Conservation (phyloP, 2,329 filamentous ascomycete genomes). For the Leptographium lundbergii region DNA sequence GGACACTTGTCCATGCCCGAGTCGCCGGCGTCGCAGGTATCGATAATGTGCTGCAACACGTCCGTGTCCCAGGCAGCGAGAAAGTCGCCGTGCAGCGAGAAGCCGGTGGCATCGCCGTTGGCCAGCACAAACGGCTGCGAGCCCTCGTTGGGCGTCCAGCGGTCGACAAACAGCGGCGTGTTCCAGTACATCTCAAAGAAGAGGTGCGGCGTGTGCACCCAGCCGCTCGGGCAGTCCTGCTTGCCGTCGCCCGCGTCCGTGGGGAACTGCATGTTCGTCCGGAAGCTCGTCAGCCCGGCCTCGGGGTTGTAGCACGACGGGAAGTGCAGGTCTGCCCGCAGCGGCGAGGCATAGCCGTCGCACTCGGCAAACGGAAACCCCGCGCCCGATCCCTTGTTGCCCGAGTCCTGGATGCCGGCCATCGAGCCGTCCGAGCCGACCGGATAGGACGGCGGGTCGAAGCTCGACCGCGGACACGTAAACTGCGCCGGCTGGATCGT, state of each 20-base stretch:
- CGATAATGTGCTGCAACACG: slow-evolving; percentile 52
- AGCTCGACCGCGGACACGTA: slow-evolving; percentile 44
- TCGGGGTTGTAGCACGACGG: slow-evolving; percentile 61
- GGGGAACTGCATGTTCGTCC: slow-evolving; percentile 57
- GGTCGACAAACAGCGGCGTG: slow-evolving; percentile 36
- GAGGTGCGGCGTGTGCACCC: slow-evolving; percentile 41
- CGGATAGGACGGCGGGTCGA: slow-evolving; percentile 39
- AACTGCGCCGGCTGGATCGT: slow-evolving; percentile 42
- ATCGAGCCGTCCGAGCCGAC: slow-evolving; percentile 38
- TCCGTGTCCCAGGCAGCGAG: slow-evolving; percentile 57
- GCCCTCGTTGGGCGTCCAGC: slow-evolving; percentile 42
- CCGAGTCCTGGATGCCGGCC: slow-evolving; percentile 41
- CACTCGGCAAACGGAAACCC: slow-evolving; percentile 63
- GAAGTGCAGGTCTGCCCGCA: slow-evolving; percentile 57
- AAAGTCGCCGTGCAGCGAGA: slow-evolving; percentile 60
- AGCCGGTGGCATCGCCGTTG: slow-evolving; percentile 59
- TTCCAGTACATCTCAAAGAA: slow-evolving; percentile 51
- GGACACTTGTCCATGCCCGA: slow-evolving; percentile 50
- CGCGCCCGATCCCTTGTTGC: slow-evolving; percentile 41
- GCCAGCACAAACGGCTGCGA: slow-evolving; percentile 54
- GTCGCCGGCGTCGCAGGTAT: slow-evolving; percentile 50
- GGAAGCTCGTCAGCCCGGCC: slow-evolving; percentile 44
- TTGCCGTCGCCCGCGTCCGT: slow-evolving; percentile 28
- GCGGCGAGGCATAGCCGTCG: slow-evolving; percentile 46
- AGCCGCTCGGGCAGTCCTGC: slow-evolving; percentile 41